Evolutionary conservation across 805 yeast genomes (phyloP).

Genomic region (Kodamaea kakaduensis): DNA sequence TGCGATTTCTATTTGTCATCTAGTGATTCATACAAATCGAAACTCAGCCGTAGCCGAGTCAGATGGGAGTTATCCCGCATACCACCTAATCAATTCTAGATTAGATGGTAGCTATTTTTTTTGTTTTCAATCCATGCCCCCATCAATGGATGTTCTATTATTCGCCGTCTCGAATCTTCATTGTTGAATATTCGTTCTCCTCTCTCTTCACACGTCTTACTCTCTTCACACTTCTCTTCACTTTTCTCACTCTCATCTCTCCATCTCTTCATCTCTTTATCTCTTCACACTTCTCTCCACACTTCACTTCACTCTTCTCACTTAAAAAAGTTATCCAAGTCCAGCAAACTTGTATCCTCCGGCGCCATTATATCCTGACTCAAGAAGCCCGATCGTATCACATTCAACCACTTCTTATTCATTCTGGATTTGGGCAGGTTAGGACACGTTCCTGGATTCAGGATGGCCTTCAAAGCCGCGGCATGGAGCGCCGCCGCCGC

Average conservation of each 20-base stretch:
- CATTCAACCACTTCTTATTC: slow-evolving; percentile 65
- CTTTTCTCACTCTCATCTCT: not conserved
- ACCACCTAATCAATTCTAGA: too few relatives aligned
- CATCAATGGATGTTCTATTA: too few relatives aligned
- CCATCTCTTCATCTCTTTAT: not conserved
- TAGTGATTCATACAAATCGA: too few relatives aligned
- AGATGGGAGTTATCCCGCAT: too few relatives aligned
- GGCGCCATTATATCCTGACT: slow-evolving; percentile 77
- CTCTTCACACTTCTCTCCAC: not conserved
- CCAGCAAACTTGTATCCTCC: slow-evolving; percentile 72
- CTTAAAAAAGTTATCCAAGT: slow-evolving; percentile 42
- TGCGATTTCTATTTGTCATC: too few relatives aligned
- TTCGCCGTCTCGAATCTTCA: too few relatives aligned
- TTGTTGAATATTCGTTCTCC: too few relatives aligned
- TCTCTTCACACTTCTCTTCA: too few relatives aligned
- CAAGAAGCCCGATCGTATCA: slow-evolving; percentile 71
- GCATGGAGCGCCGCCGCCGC: slow-evolving; percentile 73
- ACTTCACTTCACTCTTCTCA: slow-evolving; percentile 10
- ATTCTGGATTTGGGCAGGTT: slow-evolving; percentile 22
- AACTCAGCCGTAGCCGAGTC: too few relatives aligned
- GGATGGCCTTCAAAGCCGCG: slow-evolving; percentile 53
- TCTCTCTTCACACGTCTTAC: too few relatives aligned
- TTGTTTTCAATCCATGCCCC: too few relatives aligned
- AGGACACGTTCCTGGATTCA: slow-evolving; percentile 17
- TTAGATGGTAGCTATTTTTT: too few relatives aligned